Evolutionary conservation across 2,329 filamentous ascomycete species (phyloP), one percentile per base, ranked within the genome.

Genomic region (Epichloe sylvatica): DNA sequence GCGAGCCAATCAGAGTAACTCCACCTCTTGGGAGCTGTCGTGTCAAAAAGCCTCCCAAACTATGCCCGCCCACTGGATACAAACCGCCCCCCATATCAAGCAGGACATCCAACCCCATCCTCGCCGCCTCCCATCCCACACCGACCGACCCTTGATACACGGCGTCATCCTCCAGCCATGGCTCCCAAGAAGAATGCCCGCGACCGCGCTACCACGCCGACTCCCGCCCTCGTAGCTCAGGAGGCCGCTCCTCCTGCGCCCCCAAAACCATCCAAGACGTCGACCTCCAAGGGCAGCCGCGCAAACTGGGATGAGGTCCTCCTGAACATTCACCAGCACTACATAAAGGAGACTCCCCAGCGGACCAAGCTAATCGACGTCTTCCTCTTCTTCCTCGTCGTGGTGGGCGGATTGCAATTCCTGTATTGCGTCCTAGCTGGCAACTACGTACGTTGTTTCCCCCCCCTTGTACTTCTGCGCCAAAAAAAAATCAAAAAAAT

Each of bases 321-420:
- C 41, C 59, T 74, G 50, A 81, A 81, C 62, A 75, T 96, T 57
- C 84, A 83, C 77, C 72, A 81, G 59, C 81, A 87, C 67, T 98
- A 98, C 69, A 66, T 83, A 49, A 72, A 83, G 57, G 76, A 81
- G 58, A 98, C 92, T 42, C 82, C 91, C 44, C 90, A 95, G 75
- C 81, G 91, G 54, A 91, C 84, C 45, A 92, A 94, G 77, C 78
- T 98, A 53, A 77, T 97, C 54, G 92, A 98, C 67, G 78, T 78
- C 36, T 98, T 98, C 67, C 82, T 98, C 78, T 79, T 69, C 3
- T 98, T 96, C 66, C 72, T 98, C 52, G 80, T 92, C 21, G 74
- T 83, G 1, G 86, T 94, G 4, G 92, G 89, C 46, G 87, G 73
- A n/a, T 66, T 97, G 60, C 92, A 98, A 69, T 97, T 98, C 67